These are phyloP conservation scores for Lobosporangium transversale DNA, from an alignment of 192 early-diverging fungal species.

Conservation along the genomic window DNA sequence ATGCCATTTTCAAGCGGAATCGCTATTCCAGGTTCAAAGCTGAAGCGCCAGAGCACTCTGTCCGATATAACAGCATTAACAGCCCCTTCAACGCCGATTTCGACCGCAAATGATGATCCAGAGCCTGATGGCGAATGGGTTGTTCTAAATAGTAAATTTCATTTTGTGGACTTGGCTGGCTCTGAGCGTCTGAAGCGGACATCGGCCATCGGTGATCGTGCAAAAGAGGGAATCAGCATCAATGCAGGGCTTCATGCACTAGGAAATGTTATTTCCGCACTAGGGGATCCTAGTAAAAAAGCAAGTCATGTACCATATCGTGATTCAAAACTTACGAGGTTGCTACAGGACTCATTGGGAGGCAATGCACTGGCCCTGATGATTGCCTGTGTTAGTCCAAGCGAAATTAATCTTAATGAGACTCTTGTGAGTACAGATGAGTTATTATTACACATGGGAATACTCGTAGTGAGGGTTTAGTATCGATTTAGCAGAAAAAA, in stretches of 20 bases:
- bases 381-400: slow-evolving; percentile 93
- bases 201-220: slow-evolving; percentile 89
- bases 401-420: slow-evolving; percentile 86
- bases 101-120: slow-evolving; percentile 7
- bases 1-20: slow-evolving; percentile 41
- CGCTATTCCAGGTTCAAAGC: slow-evolving; percentile 37
- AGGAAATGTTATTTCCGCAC: slow-evolving; percentile 98
- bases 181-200: slow-evolving; percentile 96
- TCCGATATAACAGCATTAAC: neutral
- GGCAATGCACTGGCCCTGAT: slow-evolving; percentile 95
- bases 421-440: slow-evolving; percentile 69
- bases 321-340: slow-evolving; percentile 95
- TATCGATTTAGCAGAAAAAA: too few relatives aligned
- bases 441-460: too few relatives aligned
- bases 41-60: slow-evolving; percentile 36
- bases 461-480: too few relatives aligned
- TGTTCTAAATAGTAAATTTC: slow-evolving; percentile 86
- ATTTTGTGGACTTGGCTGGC: slow-evolving; percentile 99
- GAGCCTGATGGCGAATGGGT: slow-evolving; percentile 66
- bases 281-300: slow-evolving; percentile 78
- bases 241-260: slow-evolving; percentile 95
- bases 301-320: slow-evolving; percentile 92
- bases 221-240: slow-evolving; percentile 96
- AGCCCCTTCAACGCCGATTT: too few relatives aligned
- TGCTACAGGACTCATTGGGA: slow-evolving; percentile 96